Evolutionary conservation across 768 basidiomycete species (phyloP), one percentile per base, ranked within the genome.

Genomic region (Suillus alpinus): DNA sequence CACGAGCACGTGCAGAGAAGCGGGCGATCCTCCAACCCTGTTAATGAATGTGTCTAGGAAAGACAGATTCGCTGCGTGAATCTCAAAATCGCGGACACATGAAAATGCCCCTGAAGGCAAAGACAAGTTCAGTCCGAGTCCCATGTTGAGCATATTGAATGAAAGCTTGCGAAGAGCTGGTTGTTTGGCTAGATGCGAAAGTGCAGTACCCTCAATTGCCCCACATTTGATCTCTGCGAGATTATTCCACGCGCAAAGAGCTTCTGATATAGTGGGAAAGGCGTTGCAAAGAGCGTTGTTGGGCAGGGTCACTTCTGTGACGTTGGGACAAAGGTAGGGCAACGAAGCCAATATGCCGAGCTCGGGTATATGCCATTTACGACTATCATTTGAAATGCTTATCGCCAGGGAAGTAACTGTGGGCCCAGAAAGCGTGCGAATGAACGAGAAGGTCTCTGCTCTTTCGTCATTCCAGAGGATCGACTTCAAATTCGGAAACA

Each of bases 341-440:
- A 60, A 41, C 9, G 59, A 60, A 41, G 40, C 31, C 34, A 60
- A 46, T 41, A 58, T 58, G 34, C 56, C 29, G 12, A 34, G 29
- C 37, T 58, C 59, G 13, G 41, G 46, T 23, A 40, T 16, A 12
- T 16, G 18, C 59, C 55, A 60, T 41, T 7, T 26, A n/a, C 26
- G 37, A 40, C 23, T 26, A 14, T 36, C 23, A 32, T 58, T 41
- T 20, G 32, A 14, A 16, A 43, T 36, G 40, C 3, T 18, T 26
- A 60, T 57, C 13, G 5, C 20, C 12, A 60, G n/a, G 32, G 52
- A 44, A 20, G 56, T 60, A 26, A 60, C 43, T n/a, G 8, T 46
- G 7, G 59, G 43, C 20, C 59, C 59, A 16, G 59, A 56, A 37
- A 60, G 40, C 46, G 20, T 36, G 29, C 59, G 56, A 41, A 60